phyloP scores from a whole-genome alignment of 345 rosid genomes.

The Aegle marmelos region DNA sequence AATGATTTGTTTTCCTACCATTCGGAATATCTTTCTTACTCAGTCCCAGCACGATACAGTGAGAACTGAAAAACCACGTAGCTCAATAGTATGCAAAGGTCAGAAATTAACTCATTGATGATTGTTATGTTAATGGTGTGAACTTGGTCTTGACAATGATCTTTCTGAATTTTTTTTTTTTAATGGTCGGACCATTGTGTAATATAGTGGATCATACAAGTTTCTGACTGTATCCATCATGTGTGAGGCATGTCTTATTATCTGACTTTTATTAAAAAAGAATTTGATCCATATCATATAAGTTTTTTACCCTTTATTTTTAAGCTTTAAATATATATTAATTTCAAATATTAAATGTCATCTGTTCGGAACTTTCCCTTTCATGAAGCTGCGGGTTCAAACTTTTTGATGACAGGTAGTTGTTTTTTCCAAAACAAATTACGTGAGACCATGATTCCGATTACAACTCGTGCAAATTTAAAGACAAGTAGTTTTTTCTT shows the following conservation, averaged over 20 bases:
- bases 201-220: background rate
- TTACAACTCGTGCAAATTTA: too few species aligned
- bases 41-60: background rate
- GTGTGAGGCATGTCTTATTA: background rate
- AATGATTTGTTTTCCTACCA: constrained; percentile 13
- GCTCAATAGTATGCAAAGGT: background rate
- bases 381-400: background rate
- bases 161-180: background rate
- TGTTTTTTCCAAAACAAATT: background rate
- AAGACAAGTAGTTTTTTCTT: background rate
- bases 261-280: background rate
- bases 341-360: background rate
- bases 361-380: background rate
- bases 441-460: too few species aligned
- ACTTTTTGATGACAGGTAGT: background rate
- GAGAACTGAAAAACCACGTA: background rate
- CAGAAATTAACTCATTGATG: background rate
- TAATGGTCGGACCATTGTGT: background rate
- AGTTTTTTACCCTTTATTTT: background rate
- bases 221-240: background rate
- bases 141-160: background rate
- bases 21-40: background rate
- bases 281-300: background rate
- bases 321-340: too few species aligned
- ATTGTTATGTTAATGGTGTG: background rate